A percentile compares a stretch with the other conserved stretches of the same genome.
Conservation (phyloP, 2,329 filamentous ascomycete genomes). For the Epichloe sp. region DNA sequence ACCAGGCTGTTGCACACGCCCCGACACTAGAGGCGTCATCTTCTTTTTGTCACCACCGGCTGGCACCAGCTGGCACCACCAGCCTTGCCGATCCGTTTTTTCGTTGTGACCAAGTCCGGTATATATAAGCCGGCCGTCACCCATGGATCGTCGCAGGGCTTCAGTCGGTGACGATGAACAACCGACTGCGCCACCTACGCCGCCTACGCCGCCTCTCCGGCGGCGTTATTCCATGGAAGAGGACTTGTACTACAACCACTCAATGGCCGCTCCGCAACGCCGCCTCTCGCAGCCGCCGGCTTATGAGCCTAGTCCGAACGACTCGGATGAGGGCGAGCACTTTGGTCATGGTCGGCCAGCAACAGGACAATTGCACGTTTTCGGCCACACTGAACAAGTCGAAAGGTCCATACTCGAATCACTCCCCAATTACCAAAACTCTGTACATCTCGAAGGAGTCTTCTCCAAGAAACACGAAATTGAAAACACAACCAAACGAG, state of each 20-base stretch:
- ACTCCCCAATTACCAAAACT: conserved; percentile 43
- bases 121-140: conserved; percentile 11
- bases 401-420: conserved; percentile 23
- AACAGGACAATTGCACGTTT: conserved; percentile 8
- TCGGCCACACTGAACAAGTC: conserved; percentile 16
- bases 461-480: conserved; percentile 55
- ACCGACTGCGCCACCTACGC: conserved; percentile 15
- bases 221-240: conserved; percentile 42
- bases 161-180: conserved; percentile 21
- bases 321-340: conserved; percentile 4
- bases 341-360: not conserved
- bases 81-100: conserved; percentile 2
- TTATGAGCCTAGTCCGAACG: conserved; percentile 21
- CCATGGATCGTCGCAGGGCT: conserved; percentile 22
- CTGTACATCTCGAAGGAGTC: conserved; percentile 40
- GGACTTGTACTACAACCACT: conserved; percentile 37
- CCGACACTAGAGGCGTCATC: conserved; percentile 1
- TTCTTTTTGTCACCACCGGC: not conserved
- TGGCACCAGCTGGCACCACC: not conserved
- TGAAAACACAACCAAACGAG: conserved; percentile 48
- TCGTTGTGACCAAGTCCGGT: conserved; percentile 5
- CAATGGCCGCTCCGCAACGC: conserved; percentile 32
- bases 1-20: not conserved
- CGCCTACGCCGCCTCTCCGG: conserved; percentile 19
- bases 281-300: conserved; percentile 35